phyloP scores from a whole-genome alignment of 352 stramenopile genomes.

The Blastocystis sp. region DNA sequence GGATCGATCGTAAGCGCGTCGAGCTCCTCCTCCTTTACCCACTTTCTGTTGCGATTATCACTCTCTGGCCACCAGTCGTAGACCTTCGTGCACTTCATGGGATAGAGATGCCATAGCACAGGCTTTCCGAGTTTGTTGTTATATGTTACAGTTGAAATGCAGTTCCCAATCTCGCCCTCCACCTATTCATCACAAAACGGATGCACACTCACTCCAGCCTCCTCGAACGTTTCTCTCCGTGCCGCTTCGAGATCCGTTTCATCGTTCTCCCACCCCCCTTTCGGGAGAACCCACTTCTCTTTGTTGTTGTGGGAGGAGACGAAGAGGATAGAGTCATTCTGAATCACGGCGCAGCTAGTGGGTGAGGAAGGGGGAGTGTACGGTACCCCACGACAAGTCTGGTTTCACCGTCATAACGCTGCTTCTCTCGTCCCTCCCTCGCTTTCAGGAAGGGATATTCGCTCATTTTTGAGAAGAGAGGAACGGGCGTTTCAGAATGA shows the following conservation, averaged over 20 bases:
- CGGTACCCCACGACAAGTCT: slow-evolving; percentile 80
- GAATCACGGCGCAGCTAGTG: slow-evolving; percentile 36
- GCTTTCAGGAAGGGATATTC: slow-evolving; percentile 77
- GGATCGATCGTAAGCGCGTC: background rate
- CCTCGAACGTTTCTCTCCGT: slow-evolving; percentile 89
- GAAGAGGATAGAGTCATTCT: slow-evolving; percentile 79
- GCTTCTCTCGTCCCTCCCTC: slow-evolving; percentile 79
- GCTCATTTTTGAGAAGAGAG: slow-evolving; percentile 15
- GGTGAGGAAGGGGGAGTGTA: background rate
- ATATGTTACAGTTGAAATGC: slow-evolving; percentile 63
- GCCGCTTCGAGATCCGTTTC: slow-evolving; percentile 88
- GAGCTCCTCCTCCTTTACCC: slow-evolving; percentile 46
- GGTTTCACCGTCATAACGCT: slow-evolving; percentile 80
- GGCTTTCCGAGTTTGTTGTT: slow-evolving; percentile 61
- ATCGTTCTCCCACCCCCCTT: slow-evolving; percentile 92
- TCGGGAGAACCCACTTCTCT: slow-evolving; percentile 91
- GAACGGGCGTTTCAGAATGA: slow-evolving; percentile 16
- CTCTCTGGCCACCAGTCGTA: slow-evolving; percentile 73
- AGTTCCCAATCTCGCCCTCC: slow-evolving; percentile 9
- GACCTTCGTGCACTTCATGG: slow-evolving; percentile 11
- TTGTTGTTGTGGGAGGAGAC: slow-evolving; percentile 87
- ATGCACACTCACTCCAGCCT: slow-evolving; percentile 82
- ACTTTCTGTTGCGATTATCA: slow-evolving; percentile 36
- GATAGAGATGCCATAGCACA: slow-evolving; percentile 30
- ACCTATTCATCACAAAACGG: slow-evolving; percentile 20